These are phyloP conservation scores for Akanthomyces muscarius DNA, from an alignment of 2,329 filamentous ascomycete species.

Conservation along the genomic window DNA sequence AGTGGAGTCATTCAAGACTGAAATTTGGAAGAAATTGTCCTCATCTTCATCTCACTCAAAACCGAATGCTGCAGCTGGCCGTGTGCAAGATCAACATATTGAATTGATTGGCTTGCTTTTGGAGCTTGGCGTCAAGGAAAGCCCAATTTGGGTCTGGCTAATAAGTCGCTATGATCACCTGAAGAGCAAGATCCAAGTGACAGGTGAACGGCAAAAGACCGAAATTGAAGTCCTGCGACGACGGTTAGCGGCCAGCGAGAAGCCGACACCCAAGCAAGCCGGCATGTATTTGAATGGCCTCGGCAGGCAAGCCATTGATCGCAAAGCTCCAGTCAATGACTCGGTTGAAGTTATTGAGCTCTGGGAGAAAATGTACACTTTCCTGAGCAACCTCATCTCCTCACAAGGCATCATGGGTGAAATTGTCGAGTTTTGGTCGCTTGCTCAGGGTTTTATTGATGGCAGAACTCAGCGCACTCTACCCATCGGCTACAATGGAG, in stretches of 20 bases:
- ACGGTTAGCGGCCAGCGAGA: slow-evolving; percentile 69
- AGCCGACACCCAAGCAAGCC: slow-evolving; percentile 63
- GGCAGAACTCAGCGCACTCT: slow-evolving; percentile 77
- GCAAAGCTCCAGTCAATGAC: slow-evolving; percentile 65
- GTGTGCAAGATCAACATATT: slow-evolving; percentile 79
- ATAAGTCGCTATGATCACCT: slow-evolving; percentile 84
- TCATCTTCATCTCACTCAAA: slow-evolving; percentile 58
- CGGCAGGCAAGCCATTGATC: slow-evolving; percentile 61
- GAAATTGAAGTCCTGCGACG: slow-evolving; percentile 90
- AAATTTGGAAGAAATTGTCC: slow-evolving; percentile 79
- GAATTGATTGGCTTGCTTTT: slow-evolving; percentile 83
- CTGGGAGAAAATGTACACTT: slow-evolving; percentile 83
- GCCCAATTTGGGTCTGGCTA: slow-evolving; percentile 95
- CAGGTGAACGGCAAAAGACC: slow-evolving; percentile 80
- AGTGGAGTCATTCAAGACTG: slow-evolving; percentile 79
- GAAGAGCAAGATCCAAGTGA: slow-evolving; percentile 75
- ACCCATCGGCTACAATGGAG: slow-evolving; percentile 75
- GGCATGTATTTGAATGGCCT: slow-evolving; percentile 74
- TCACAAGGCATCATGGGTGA: slow-evolving; percentile 80
- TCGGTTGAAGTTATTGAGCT: slow-evolving; percentile 77
- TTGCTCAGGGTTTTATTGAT: slow-evolving; percentile 81
- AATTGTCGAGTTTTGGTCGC: slow-evolving; percentile 91
- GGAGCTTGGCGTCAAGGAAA: slow-evolving; percentile 93
- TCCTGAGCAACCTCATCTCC: slow-evolving; percentile 71
- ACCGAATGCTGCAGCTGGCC: slow-evolving; percentile 43